Evolutionary conservation across 768 basidiomycete genomes (phyloP).

Genomic region (Gelatoporia subvermispora): DNA sequence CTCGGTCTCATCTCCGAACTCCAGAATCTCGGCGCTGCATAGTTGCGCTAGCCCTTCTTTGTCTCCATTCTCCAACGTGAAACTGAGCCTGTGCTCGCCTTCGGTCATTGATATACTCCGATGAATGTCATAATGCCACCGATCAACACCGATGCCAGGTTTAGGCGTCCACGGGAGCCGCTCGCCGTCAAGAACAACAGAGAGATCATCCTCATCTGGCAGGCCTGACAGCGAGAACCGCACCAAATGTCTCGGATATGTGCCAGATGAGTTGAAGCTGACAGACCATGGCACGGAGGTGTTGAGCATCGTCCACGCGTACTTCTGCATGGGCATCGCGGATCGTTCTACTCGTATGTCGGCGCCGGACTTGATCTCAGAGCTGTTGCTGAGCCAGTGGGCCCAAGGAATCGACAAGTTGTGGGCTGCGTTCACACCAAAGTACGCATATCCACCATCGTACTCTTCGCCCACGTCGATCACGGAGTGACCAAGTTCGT

Average conservation of each 20-base stretch:
- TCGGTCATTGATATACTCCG: slow-evolving; percentile 33
- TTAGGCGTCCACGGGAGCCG: slow-evolving; percentile 58
- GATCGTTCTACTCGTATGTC: slow-evolving; percentile 54
- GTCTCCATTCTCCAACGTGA: slow-evolving; percentile 44
- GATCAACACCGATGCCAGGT: slow-evolving; percentile 54
- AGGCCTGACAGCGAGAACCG: slow-evolving; percentile 73
- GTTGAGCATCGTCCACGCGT: slow-evolving; percentile 74
- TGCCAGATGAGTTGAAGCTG: slow-evolving; percentile 59
- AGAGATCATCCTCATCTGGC: slow-evolving; percentile 47
- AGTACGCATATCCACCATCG: slow-evolving; percentile 73
- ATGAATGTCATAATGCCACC: slow-evolving; percentile 71
- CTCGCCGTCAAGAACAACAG: slow-evolving; percentile 54
- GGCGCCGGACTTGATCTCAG: slow-evolving; percentile 9
- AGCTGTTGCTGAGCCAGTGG: slow-evolving; percentile 54
- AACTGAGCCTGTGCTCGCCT: slow-evolving; percentile 57
- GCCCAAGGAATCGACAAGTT: slow-evolving; percentile 47
- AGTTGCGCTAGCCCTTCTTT: slow-evolving; percentile 59
- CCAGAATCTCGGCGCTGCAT: slow-evolving; percentile 72
- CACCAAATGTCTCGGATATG: slow-evolving; percentile 54
- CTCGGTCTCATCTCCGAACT: slow-evolving; percentile 64
- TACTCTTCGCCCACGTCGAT: slow-evolving; percentile 81
- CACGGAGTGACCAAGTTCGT: slow-evolving; percentile 78
- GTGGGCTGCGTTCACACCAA: slow-evolving; percentile 58
- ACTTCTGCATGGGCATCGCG: slow-evolving; percentile 69
- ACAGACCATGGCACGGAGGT: slow-evolving; percentile 52